Conservation (phyloP, 108 stramenopile species). For the Conticribra weissflogii region DNA sequence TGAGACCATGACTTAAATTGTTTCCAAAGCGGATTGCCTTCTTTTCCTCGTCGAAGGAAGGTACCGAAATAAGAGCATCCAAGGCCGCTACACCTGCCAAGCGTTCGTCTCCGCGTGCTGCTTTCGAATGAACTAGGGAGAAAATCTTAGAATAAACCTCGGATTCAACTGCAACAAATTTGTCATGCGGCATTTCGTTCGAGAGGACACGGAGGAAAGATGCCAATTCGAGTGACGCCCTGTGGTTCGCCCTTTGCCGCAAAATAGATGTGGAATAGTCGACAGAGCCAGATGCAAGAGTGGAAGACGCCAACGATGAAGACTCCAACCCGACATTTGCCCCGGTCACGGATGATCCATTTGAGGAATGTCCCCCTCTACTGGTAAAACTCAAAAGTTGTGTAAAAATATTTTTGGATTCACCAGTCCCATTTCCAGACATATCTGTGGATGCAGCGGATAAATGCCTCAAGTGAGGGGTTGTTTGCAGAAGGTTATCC, state of each 20-base stretch:
- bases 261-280: constrained; percentile 62
- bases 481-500: constrained; percentile 65
- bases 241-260: constrained; percentile 68
- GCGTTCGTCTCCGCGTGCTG: constrained; percentile 49
- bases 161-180: constrained; percentile 75
- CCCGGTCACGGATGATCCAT: neutral
- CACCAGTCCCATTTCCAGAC: constrained; percentile 52
- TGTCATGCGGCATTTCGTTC: constrained; percentile 87
- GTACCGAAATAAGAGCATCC: constrained; percentile 78
- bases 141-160: constrained; percentile 82
- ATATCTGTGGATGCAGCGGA: constrained; percentile 75
- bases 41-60: constrained; percentile 86
- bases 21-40: constrained; percentile 94
- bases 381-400: constrained; percentile 2
- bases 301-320: neutral
- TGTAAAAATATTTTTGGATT: constrained; percentile 29
- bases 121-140: constrained; percentile 70
- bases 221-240: constrained; percentile 74
- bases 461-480: constrained; percentile 79
- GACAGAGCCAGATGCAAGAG: constrained; percentile 8
- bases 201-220: constrained; percentile 73
- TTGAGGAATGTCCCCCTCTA: neutral
- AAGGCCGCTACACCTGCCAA: constrained; percentile 86
- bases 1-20: constrained; percentile 76
- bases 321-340: neutral